Conservation (phyloP, 495 filamentous ascomycete genomes). For the Lophiotrema nucula region DNA sequence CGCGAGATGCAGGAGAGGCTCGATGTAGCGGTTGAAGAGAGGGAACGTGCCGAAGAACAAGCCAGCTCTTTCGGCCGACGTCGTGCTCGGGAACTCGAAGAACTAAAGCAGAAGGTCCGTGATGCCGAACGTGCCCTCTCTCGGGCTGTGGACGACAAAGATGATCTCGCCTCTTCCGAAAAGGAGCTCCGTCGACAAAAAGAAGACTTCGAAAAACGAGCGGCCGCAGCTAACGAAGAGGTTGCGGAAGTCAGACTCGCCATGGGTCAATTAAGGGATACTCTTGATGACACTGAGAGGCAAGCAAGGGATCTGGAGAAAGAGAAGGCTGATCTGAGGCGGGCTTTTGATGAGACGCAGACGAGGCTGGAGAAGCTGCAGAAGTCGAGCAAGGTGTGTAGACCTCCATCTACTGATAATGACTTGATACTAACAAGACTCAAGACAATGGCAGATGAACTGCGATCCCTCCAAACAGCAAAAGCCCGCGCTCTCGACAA, state of each 20-base stretch:
- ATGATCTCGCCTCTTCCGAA: slow-evolving; percentile 67
- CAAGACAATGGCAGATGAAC: slow-evolving; percentile 50
- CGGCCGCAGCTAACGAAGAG: slow-evolving; percentile 68
- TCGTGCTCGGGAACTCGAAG: slow-evolving; percentile 79
- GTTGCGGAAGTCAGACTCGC: slow-evolving; percentile 70
- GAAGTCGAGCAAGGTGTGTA: slow-evolving; percentile 61
- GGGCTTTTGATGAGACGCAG: slow-evolving; percentile 73
- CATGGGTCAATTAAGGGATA: slow-evolving; percentile 73
- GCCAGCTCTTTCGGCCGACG: slow-evolving; percentile 72
- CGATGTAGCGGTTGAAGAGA: slow-evolving; percentile 85
- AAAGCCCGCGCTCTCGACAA: slow-evolving; percentile 44
- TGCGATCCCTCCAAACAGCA: slow-evolving; percentile 43
- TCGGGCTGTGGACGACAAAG: slow-evolving; percentile 63
- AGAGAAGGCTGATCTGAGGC: slow-evolving; percentile 72
- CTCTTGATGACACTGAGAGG: slow-evolving; percentile 82
- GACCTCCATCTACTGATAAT: background rate
- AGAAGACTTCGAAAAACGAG: slow-evolving; percentile 69
- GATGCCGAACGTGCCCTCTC: slow-evolving; percentile 78
- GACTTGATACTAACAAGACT: slow-evolving; percentile 7
- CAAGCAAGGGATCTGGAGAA: slow-evolving; percentile 78
- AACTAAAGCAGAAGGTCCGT: slow-evolving; percentile 71
- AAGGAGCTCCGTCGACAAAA: slow-evolving; percentile 70
- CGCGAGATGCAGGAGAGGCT: slow-evolving; percentile 87
- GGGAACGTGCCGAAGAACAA: slow-evolving; percentile 90
- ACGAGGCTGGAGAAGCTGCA: slow-evolving; percentile 73